Evolutionary conservation across 2,329 filamentous ascomycete species (phyloP), one percentile per base, ranked within the genome.

Genomic region (Bisporella sp.): DNA sequence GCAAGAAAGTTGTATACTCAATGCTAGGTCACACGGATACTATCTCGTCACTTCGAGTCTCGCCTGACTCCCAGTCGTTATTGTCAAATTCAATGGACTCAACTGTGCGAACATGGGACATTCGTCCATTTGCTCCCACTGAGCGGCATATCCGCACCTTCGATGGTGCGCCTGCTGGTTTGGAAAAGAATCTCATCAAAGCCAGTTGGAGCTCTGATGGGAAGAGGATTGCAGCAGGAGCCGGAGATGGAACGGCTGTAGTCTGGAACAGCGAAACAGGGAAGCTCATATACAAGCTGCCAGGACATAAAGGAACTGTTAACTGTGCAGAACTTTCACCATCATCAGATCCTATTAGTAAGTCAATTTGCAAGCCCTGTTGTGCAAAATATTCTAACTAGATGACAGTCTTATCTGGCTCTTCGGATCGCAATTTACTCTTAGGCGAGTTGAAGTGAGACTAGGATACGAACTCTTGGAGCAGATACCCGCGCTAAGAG

Each of bases 311-410:
- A 70, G 93, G 92, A 33, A 89, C 88, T 0, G 93, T 97, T 47
- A 99, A 97, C 66, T 90, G 92, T 66, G 92, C 92, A 49, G 86
- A 95, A 59, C 95, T 99, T 65, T 85, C 89, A 45, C 90, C 92
- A 4, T 79, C 80, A 39, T 81, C 85, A 54, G 90, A 96, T 61
- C 89, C 90, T 21, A 87, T 96, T 54, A 79, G 91, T 96, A 78
- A 83, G 89, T 82, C 35, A 55, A 21, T 44, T 30, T n/a, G 31
- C 31, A 11, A 43, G 32, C 29, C 32, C 9, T 42, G 45, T 42
- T 13, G 49, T 37, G 5, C 28, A 31, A 42, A 21, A 28, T 9
- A 41, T 37, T 31, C 59, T 64, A 57, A 63, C 55, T 52, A 33
- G 47, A 4, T 28, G 42, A 2, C 44, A 95, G 89, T 96, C 67